phyloP scores from a whole-genome alignment of 371 early-diverging fungal species.

The Blastocladiella emersonii region DNA sequence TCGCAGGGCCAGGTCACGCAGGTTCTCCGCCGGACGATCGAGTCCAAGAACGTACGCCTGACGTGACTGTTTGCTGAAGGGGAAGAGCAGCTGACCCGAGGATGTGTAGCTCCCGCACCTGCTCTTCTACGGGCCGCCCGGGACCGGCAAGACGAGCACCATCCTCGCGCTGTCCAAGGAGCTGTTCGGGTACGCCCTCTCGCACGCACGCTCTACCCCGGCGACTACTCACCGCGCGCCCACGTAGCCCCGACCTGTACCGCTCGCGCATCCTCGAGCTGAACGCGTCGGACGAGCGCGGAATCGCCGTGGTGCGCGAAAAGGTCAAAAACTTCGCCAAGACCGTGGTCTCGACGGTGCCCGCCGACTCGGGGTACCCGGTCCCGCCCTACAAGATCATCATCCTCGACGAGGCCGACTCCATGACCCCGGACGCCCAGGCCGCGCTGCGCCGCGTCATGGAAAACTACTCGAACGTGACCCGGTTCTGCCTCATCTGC shows the following conservation, averaged over 20 bases:
- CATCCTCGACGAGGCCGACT: slow-evolving; percentile 99
- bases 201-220: background rate
- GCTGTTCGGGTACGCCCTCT: slow-evolving; percentile 54
- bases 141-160: slow-evolving; percentile 95
- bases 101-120: slow-evolving; percentile 80
- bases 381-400: slow-evolving; percentile 89
- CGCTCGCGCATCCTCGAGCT: slow-evolving; percentile 84
- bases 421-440: slow-evolving; percentile 98
- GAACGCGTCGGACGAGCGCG: slow-evolving; percentile 99
- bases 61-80: background rate
- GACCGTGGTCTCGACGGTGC: slow-evolving; percentile 37
- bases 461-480: slow-evolving; percentile 90
- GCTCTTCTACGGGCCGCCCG: slow-evolving; percentile 96
- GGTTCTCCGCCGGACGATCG: slow-evolving; percentile 69
- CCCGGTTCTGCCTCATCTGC: slow-evolving; percentile 96
- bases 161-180: slow-evolving; percentile 88
- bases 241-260: slow-evolving; percentile 49
- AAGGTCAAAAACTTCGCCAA: slow-evolving; percentile 96
- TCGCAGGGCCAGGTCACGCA: slow-evolving; percentile 82
- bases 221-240: background rate
- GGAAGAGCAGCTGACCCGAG: background rate
- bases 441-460: slow-evolving; percentile 96
- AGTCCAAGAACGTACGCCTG: slow-evolving; percentile 70
- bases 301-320: slow-evolving; percentile 88
- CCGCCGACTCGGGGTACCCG: slow-evolving; percentile 19